Percentiles rank a stretch among this genome's conserved stretches.
These are phyloP conservation scores for Euclidium syriacum DNA, from an alignment of 345 rosid species.

Conservation along the genomic window DNA sequence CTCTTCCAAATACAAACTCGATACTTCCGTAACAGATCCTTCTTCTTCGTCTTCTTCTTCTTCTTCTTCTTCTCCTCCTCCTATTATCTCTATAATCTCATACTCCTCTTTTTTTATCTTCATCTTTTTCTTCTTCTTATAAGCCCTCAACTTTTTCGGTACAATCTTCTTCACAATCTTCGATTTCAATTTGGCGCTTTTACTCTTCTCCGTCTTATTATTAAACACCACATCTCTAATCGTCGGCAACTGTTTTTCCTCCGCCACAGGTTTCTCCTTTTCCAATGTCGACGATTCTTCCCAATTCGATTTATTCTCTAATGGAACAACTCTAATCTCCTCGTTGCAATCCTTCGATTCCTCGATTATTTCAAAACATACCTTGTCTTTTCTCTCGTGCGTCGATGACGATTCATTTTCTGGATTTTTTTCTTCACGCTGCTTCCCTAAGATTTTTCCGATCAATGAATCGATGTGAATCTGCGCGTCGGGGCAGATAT, in stretches of 20 bases:
- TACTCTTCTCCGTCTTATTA: constrained; percentile 27
- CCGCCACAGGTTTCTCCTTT: constrained; percentile 1
- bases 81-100: neutral
- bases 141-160: constrained; percentile 50
- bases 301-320: neutral
- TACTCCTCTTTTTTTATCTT: constrained; percentile 21
- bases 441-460: constrained; percentile 2
- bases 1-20: constrained; percentile 21
- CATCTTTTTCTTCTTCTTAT: constrained; percentile 37
- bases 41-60: constrained; percentile 22
- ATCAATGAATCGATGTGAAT: constrained; percentile 12
- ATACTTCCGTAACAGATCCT: constrained; percentile 22
- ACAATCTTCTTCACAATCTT: constrained; percentile 53
- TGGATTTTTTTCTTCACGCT: neutral
- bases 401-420: neutral
- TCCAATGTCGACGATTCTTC: neutral
- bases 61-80: neutral
- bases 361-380: neutral
- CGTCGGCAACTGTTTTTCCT: constrained; percentile 7
- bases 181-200: constrained; percentile 34
- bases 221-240: constrained; percentile 19
- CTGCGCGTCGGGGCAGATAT: constrained; percentile 24
- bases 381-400: neutral
- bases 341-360: neutral
- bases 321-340: neutral